These are phyloP conservation scores for Backusella psychrophila DNA, from an alignment of 192 early-diverging fungal species.

Conservation along the genomic window DNA sequence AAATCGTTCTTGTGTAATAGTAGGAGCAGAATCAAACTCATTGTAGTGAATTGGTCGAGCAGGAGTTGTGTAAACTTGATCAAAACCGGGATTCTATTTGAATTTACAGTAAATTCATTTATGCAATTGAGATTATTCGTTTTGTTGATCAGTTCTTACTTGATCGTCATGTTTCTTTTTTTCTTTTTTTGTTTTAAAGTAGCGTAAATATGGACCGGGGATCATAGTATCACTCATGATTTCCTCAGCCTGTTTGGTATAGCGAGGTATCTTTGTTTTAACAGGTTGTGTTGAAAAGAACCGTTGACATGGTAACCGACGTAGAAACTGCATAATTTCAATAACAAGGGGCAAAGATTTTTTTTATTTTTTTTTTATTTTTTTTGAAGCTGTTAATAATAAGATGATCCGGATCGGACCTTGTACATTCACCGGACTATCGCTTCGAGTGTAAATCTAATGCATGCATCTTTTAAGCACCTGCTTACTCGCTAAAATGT, in stretches of 20 bases:
- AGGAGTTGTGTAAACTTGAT: conserved; percentile 13
- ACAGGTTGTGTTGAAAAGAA: conserved; percentile 7
- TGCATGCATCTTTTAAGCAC: neutral
- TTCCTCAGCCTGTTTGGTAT: conserved; percentile 1
- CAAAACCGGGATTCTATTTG: neutral
- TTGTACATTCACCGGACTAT: neutral
- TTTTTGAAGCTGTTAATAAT: neutral
- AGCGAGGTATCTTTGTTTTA: conserved; percentile 4
- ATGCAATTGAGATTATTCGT: neutral
- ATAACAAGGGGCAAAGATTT: neutral
- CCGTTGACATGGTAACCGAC: neutral
- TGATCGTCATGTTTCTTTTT: conserved; percentile 7
- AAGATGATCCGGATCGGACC: neutral
- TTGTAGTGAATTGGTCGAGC: conserved; percentile 17
- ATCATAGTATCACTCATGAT: conserved; percentile 24
- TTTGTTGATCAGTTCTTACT: neutral
- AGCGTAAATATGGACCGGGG: conserved; percentile 17
- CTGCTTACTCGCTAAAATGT: neutral
- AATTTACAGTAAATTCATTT: neutral
- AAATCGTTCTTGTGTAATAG: conserved; percentile 31
- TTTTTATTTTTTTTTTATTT: neutral
- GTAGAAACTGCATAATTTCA: neutral
- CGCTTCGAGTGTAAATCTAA: neutral
- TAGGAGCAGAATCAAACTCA: conserved; percentile 29
- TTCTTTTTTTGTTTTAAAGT: conserved; percentile 17